Base-by-base conservation (phyloP, 768 basidiomycete genomes). In the Amanita exitialis region DNA sequence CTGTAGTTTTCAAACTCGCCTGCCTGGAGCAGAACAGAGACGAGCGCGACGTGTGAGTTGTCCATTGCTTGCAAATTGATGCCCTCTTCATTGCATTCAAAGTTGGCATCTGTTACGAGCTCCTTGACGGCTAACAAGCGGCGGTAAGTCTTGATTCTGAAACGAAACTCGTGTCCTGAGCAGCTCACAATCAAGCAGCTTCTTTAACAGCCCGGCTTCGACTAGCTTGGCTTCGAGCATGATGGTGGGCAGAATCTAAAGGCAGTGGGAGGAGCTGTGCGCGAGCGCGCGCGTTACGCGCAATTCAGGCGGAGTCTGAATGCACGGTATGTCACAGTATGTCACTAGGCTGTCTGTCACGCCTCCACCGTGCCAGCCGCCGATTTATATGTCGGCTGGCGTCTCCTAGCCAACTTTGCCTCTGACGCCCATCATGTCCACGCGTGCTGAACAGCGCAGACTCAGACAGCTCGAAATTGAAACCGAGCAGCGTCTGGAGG, bases 31-130 rank as follows among this genome's bases (percentile, higher is more conserved):
- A 86, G 78, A 43, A 96, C 91, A 6, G 90, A 73, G 36, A 99
- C 95, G 57, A 98, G 87, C 1, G 95, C 96, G 61, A 99, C 95
- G 68, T 98, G 95, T 2, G 95, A 96, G 77, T 97, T 98, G 73
- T 98, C 96, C 95, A 98, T 99, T 3, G 95, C 96, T 73, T 98
- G 95, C 4, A 99, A 78, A 49, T 80, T 80, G 58, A 99, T 85
- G 30, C 94, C 96, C 57, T 94, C 91, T 57, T 99, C 95, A 54
- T 82, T 90, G 67, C 95, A 97, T 62, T 95, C 89, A 60, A 98
- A 96, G 68, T 98, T 98, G 63, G 92, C 94, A 64, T 98, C 96
- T 4, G 91, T 82, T 43, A 99, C 94, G 43, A 97, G 83, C 64
- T 98, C 96, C 68, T 96, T 98, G 79, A 98, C 82, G 50, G 94